phyloP scores from a whole-genome alignment of 495 filamentous ascomycete species.

The Halenospora varia region DNA sequence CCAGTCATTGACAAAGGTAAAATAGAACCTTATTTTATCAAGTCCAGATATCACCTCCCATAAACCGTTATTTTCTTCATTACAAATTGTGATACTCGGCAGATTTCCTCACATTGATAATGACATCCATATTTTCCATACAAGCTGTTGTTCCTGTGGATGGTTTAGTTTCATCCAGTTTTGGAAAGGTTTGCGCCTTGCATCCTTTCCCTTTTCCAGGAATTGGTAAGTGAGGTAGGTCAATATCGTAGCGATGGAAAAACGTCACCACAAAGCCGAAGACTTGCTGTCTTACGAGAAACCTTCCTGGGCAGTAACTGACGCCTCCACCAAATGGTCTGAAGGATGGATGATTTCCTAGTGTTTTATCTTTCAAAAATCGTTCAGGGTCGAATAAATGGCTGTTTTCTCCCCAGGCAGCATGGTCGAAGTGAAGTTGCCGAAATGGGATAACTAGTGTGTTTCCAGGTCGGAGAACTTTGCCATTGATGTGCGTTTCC shows the following conservation, averaged over 20 bases:
- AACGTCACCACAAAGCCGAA: constrained; percentile 44
- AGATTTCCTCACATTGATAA: no score
- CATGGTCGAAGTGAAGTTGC: constrained; percentile 1
- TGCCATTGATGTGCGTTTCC: not conserved
- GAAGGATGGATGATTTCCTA: constrained; percentile 9
- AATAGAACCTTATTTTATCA: no score
- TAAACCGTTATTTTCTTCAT: no score
- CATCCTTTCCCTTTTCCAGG: constrained; percentile 8
- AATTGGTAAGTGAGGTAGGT: no score
- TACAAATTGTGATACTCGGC: no score
- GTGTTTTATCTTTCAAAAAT: not conserved
- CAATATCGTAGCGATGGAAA: constrained; percentile 49
- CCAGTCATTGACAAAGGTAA: no score
- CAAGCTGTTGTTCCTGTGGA: no score
- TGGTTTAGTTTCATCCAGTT: constrained; percentile 27
- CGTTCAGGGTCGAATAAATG: constrained; percentile 7
- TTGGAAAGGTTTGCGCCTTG: no score
- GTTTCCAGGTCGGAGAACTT: constrained; percentile 1
- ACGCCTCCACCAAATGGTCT: constrained; percentile 39
- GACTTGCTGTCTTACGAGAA: constrained; percentile 45
- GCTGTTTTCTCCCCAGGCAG: constrained; percentile 22
- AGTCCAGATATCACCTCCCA: no score
- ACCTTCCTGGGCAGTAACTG: constrained; percentile 42
- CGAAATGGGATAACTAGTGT: constrained; percentile 1
- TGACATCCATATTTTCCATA: no score